Conservation (phyloP, 177 flowering plant genomes). For the Vitis hybrid region DNA sequence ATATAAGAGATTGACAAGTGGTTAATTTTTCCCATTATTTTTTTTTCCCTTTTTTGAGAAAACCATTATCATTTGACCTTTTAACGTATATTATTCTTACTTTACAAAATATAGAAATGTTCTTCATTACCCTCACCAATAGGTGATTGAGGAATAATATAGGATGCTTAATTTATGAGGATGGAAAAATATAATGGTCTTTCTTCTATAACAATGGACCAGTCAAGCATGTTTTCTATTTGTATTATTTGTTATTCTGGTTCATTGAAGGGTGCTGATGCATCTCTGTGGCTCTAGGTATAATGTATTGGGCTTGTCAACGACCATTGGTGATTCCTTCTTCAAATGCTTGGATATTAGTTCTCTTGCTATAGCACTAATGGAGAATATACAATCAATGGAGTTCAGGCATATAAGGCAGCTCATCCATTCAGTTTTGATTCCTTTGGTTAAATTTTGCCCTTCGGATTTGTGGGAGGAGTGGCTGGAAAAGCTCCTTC, state of each 20-base stretch:
- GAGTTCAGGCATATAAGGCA: slow-evolving; percentile 91
- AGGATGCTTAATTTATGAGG: no score
- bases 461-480: slow-evolving; percentile 75
- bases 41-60: no score
- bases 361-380: slow-evolving; percentile 57
- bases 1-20: no score
- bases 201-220: no score
- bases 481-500: slow-evolving; percentile 78
- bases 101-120: no score
- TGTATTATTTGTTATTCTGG: neutral
- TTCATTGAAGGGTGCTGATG: slow-evolving; percentile 1
- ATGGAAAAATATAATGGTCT: no score
- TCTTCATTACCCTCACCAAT: no score
- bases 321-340: slow-evolving; percentile 80
- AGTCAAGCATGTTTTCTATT: neutral
- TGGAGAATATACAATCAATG: slow-evolving; percentile 90
- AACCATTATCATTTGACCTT: no score
- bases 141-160: no score
- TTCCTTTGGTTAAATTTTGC: slow-evolving; percentile 73
- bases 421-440: slow-evolving; percentile 72
- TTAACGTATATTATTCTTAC: no score
- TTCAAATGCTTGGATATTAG: slow-evolving; percentile 58
- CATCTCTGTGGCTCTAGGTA: slow-evolving; percentile 51
- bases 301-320: slow-evolving; percentile 84
- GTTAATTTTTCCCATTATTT: neutral